These are phyloP conservation scores for Rhizopogon salebrosus DNA, from an alignment of 768 basidiomycete genomes.

Conservation along the genomic window DNA sequence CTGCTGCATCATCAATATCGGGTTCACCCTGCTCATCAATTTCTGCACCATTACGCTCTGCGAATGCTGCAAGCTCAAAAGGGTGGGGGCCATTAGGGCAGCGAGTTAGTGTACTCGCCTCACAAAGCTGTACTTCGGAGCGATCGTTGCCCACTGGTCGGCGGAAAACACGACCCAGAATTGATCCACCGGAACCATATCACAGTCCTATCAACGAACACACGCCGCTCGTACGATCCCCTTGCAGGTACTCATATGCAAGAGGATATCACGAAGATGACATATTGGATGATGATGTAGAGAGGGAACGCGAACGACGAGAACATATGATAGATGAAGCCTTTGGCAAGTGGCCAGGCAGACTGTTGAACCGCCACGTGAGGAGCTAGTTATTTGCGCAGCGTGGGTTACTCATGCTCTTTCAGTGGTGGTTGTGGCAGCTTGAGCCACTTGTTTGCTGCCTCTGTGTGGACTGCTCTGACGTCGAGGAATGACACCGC, in stretches of 20 bases:
- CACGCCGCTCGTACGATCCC: constrained; percentile 32
- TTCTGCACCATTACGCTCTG: constrained; percentile 70
- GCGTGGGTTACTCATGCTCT: constrained; percentile 1
- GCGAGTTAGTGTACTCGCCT: constrained; percentile 37
- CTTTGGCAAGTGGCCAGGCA: constrained; percentile 65
- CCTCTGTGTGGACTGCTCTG: constrained; percentile 46
- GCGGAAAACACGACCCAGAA: constrained; percentile 8
- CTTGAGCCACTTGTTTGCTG: constrained; percentile 61
- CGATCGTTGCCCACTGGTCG: constrained; percentile 10
- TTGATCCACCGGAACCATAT: not conserved
- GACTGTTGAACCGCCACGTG: constrained; percentile 68
- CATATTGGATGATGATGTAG: constrained; percentile 22
- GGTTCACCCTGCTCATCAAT: constrained; percentile 76
- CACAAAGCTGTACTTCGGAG: constrained; percentile 6
- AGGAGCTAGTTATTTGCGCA: constrained; percentile 18
- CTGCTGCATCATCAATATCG: constrained; percentile 38
- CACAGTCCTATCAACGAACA: constrained; percentile 27
- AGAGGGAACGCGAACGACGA: constrained; percentile 33
- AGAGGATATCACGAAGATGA: constrained; percentile 18
- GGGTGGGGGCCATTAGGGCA: constrained; percentile 61
- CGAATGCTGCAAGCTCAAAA: constrained; percentile 41
- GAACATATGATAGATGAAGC: constrained; percentile 42
- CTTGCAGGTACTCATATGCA: constrained; percentile 15
- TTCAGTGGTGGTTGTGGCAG: constrained; percentile 85
- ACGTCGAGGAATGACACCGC: constrained; percentile 38